These are phyloP conservation scores for Podila epicladia DNA, from an alignment of 192 early-diverging fungal genomes.

Conservation along the genomic window DNA sequence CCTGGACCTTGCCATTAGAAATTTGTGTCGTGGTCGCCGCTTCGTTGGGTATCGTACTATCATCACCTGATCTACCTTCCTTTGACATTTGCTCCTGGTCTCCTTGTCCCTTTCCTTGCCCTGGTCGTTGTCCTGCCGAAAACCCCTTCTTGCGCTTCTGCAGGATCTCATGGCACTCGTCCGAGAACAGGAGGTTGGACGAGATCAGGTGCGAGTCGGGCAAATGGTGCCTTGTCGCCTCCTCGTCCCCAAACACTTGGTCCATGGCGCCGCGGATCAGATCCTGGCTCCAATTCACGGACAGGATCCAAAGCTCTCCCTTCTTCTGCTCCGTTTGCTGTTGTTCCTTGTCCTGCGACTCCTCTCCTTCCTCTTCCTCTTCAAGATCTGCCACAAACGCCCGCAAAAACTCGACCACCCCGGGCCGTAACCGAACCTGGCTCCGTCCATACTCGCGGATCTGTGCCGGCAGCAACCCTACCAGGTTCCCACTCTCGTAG, in stretches of 20 bases:
- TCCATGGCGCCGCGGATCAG: conserved; percentile 46
- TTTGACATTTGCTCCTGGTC: background rate
- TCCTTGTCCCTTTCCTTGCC: background rate
- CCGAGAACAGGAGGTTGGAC: conserved; percentile 34
- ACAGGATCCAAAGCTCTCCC: conserved; percentile 38
- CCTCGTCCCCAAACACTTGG: conserved; percentile 47
- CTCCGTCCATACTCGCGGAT: conserved; percentile 40
- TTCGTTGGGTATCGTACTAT: too few relatives aligned
- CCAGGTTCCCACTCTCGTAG: conserved; percentile 40
- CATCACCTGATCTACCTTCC: background rate
- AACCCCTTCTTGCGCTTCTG: conserved; percentile 1
- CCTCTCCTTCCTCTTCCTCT: background rate
- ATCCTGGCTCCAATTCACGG: conserved; percentile 48
- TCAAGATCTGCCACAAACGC: conserved; percentile 17
- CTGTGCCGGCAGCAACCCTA: conserved; percentile 22
- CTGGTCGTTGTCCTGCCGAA: background rate
- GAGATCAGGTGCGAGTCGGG: conserved; percentile 39
- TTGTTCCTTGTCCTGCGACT: background rate
- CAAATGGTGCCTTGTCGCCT: conserved; percentile 19
- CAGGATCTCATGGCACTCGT: conserved; percentile 24
- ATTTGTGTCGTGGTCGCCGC: background rate
- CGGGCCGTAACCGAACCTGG: conserved; percentile 23
- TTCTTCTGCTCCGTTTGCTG: background rate
- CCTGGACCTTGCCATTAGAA: conserved; percentile 33
- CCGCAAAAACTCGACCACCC: conserved; percentile 23